Base-by-base conservation (phyloP, 1,284 basidiomycete genomes). In the Dichomitus squalens region DNA sequence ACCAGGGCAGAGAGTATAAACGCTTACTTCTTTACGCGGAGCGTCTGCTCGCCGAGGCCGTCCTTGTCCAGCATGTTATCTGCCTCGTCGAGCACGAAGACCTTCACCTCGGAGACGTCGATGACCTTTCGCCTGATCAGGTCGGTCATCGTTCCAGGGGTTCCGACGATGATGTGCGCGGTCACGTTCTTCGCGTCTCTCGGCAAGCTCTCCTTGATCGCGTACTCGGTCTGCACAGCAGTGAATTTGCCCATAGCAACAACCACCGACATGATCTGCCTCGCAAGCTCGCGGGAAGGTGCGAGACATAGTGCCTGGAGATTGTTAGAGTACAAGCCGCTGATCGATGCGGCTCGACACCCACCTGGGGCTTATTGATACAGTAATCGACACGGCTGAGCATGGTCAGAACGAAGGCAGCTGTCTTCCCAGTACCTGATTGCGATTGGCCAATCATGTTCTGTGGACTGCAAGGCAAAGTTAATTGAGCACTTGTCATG, bases 401-500 rank as follows among this genome's bases (percentile, higher is more conserved):
- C 96, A 99, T 99, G 27, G 96, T 96, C 53, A 99, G 82, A 12
- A 96, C 93, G 72, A 99, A 99, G 2, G 97, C 97, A 6, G 97
- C 97, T 3, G 97, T 99, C 79, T 99, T 99, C 55, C 97, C 97
- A 7, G 97, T 99, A 40, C 97, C 97, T 23, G 97, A 99, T 73
- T 99, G 97, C 49, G 95, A 98, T 77, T 99, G 97, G 9, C 95
- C 97, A 73, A 99, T 99, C 89, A 99, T 96, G 76, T 99, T 99
- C 57, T 89, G 90, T 7, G 96, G 92, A 18, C 95, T 97, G 60
- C 29, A 23, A 39, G 12, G 33, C 31, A 48, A 58, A 12, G 29
- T 47, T 18, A 33, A 27, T 47, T 57, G 53, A 57, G 61, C 36
- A 20, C 4, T 29, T 39, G 14, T 49, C 23, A 23, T n/a, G n/a